Evolutionary conservation across 2,329 filamentous ascomycete genomes (phyloP).

Genomic region (Diaporthe helianthi): DNA sequence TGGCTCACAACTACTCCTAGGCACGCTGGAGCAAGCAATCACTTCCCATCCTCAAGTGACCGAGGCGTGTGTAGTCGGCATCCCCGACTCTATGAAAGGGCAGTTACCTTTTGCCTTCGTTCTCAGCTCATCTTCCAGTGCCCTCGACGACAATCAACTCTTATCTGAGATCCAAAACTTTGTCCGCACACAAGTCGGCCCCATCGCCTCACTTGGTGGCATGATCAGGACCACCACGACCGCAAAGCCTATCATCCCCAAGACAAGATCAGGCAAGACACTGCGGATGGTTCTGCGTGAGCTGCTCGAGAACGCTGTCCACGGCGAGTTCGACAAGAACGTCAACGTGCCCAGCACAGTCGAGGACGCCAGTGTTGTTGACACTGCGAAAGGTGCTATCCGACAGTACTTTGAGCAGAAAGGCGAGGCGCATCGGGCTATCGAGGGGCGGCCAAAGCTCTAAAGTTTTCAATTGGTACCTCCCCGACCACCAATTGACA

Average conservation of each 20-base stretch:
- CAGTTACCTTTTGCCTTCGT: conserved; percentile 93
- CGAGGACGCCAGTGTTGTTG: conserved; percentile 78
- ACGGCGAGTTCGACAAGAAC: conserved; percentile 73
- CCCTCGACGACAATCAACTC: conserved; percentile 57
- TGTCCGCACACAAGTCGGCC: conserved; percentile 82
- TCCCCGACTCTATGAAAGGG: conserved; percentile 86
- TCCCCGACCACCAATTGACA: too few relatives aligned
- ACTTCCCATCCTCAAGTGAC: conserved; percentile 79
- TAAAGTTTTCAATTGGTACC: background rate
- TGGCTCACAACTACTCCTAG: conserved; percentile 49
- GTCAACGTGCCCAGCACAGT: conserved; percentile 84
- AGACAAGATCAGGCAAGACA: conserved; percentile 92
- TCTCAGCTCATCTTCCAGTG: conserved; percentile 53
- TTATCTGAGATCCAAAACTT: conserved; percentile 71
- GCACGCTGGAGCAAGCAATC: conserved; percentile 89
- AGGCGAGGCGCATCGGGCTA: conserved; percentile 50
- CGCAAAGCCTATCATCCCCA: conserved; percentile 86
- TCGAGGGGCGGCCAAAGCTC: conserved; percentile 59
- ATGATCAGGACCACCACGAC: conserved; percentile 66
- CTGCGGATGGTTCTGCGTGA: conserved; percentile 82
- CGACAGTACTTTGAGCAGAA: conserved; percentile 74
- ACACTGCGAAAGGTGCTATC: conserved; percentile 74
- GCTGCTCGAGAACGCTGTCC: conserved; percentile 81
- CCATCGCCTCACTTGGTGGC: conserved; percentile 85
- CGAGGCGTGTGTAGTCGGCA: conserved; percentile 85